Percentiles rank a stretch among this genome's conserved stretches.
These are phyloP conservation scores for Penicillium bovifimosum DNA, from an alignment of 495 filamentous ascomycete genomes.

Conservation along the genomic window DNA sequence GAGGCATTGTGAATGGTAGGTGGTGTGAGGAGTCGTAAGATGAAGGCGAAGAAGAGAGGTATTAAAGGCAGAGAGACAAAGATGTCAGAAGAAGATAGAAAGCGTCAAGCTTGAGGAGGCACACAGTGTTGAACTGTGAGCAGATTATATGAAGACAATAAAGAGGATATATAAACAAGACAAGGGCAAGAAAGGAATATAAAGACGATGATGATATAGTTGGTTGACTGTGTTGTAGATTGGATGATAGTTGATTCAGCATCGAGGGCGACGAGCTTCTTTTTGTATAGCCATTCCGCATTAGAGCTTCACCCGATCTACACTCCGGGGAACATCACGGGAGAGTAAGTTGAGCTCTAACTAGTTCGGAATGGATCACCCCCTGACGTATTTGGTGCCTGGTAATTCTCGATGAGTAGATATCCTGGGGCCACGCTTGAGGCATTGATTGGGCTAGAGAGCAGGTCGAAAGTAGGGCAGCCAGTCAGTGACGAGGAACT, in stretches of 20 bases:
- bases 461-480: slow-evolving; percentile 23
- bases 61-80: neutral
- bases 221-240: slow-evolving; percentile 4
- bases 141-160: slow-evolving; percentile 12
- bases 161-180: slow-evolving; percentile 12
- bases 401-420: slow-evolving; percentile 11
- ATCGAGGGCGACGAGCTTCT: slow-evolving; percentile 16
- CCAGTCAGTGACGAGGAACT: slow-evolving; percentile 9
- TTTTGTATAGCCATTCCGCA: slow-evolving; percentile 29
- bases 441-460: slow-evolving; percentile 14
- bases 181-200: slow-evolving; percentile 10
- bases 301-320: slow-evolving; percentile 27
- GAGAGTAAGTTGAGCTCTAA: slow-evolving; percentile 10
- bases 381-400: slow-evolving; percentile 28
- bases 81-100: neutral
- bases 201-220: slow-evolving; percentile 4
- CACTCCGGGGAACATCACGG: slow-evolving; percentile 18
- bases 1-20: slow-evolving; percentile 31
- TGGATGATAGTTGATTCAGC: slow-evolving; percentile 5
- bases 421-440: neutral
- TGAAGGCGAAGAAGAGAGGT: neutral
- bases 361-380: slow-evolving; percentile 26
- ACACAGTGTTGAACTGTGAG: slow-evolving; percentile 27
- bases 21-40: slow-evolving; percentile 1
- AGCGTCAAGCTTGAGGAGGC: slow-evolving; percentile 9